Percentiles rank a stretch among this genome's conserved stretches.
Evolutionary conservation across 2,329 filamentous ascomycete genomes (phyloP).

Genomic region (Diaporthe citriasiana): DNA sequence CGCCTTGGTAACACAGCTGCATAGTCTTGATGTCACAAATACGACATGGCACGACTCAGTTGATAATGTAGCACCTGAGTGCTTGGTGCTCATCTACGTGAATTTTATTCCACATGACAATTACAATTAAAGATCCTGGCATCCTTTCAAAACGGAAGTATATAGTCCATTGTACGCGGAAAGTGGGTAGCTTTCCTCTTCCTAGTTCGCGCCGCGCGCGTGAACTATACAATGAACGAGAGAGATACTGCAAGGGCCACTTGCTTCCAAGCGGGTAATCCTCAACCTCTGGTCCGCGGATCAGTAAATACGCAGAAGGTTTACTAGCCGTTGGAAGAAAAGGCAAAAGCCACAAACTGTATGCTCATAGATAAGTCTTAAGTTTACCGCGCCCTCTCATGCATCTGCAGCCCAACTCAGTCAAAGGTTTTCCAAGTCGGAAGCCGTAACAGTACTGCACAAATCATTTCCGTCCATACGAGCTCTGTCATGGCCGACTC

Average conservation of each 20-base stretch:
- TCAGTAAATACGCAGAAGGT: neutral
- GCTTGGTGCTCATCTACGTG: neutral
- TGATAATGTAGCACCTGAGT: neutral
- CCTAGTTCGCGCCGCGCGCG: neutral
- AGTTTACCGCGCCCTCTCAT: conserved; percentile 2
- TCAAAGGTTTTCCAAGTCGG: conserved; percentile 2
- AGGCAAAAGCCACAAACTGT: neutral
- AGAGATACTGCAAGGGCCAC: neutral
- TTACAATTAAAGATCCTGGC: neutral
- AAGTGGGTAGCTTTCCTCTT: neutral
- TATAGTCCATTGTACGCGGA: neutral
- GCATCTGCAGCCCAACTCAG: neutral
- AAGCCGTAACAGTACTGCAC: neutral
- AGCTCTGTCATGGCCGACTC: neutral
- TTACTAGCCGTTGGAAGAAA: neutral
- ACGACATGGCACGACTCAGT: neutral
- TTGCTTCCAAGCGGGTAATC: neutral
- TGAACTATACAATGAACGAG: neutral
- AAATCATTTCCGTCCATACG: neutral
- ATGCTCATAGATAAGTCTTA: conserved; percentile 15
- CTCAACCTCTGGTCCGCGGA: neutral
- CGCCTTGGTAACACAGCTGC: neutral
- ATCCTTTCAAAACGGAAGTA: neutral
- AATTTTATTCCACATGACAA: neutral
- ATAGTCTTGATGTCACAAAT: neutral